Percentiles rank a stretch among this genome's conserved stretches.
phyloP scores from a whole-genome alignment of 805 yeast genomes.

The Komagataella kurtzmanii region DNA sequence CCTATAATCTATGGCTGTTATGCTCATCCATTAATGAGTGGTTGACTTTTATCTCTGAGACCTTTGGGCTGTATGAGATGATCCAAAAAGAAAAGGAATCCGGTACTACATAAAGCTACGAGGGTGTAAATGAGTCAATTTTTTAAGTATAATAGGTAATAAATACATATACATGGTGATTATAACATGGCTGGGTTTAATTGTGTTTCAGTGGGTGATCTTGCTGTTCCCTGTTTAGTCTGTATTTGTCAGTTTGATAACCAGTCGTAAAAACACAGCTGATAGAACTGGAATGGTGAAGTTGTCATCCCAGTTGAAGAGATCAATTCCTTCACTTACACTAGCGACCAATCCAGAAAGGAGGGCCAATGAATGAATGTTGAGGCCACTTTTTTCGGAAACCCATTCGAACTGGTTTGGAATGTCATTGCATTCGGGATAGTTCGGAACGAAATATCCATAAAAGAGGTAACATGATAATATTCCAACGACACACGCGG shows the following conservation, averaged over 20 bases:
- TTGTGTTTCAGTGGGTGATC: neutral
- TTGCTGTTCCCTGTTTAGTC: neutral
- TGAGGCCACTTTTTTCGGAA: slow-evolving; percentile 42
- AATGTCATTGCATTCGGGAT: slow-evolving; percentile 30
- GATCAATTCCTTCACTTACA: slow-evolving; percentile 70
- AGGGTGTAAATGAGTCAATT: neutral
- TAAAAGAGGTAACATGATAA: slow-evolving; percentile 55
- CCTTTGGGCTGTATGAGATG: neutral
- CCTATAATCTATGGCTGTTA: neutral
- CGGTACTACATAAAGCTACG: neutral
- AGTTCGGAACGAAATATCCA: slow-evolving; percentile 57
- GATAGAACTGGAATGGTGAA: slow-evolving; percentile 88
- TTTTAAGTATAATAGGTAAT: neutral
- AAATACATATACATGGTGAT: neutral
- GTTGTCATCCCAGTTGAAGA: slow-evolving; percentile 78
- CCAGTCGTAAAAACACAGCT: slow-evolving; percentile 35
- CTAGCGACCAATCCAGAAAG: slow-evolving; percentile 76
- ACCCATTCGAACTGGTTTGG: slow-evolving; percentile 57
- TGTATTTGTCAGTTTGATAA: neutral
- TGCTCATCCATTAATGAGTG: neutral
- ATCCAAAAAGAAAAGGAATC: neutral
- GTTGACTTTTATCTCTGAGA: neutral
- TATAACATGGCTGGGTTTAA: neutral
- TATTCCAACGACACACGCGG: slow-evolving; percentile 70
- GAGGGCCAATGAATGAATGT: slow-evolving; percentile 37